Evolutionary conservation across 129 eudicot genomes (phyloP), one percentile per base, ranked within the genome.

Genomic region (Smallanthus sonchifolius): DNA sequence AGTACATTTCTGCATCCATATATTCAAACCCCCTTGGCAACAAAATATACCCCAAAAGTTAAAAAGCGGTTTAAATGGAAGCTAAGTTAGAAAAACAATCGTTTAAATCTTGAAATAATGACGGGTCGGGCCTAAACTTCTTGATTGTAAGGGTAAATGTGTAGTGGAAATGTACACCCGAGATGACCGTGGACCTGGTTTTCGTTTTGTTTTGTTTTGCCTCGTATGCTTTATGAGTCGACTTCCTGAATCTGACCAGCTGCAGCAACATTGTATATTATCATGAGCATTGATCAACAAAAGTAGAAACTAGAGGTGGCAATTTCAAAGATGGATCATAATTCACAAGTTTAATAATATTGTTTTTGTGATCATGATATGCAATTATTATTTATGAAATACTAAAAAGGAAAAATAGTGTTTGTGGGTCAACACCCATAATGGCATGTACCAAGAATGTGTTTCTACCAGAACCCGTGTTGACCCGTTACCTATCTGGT

Each of bases 181-280:
- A 49, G 44, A 9, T 72, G 36, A 34, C 74, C 7, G 4, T 37
- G 40, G 13, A 70, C 69, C 57, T 52, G 32, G 5, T 37, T 52
- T 52, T 63, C 3, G 28, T 54, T 66, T 30, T 11, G 4, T 47
- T 45, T 45, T 9, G 39, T 66, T 65, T 51, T 66, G 19, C 16
- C 44, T 11, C 10, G 37, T 51, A 30, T 19, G 49, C 42, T 16
- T 61, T 73, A 79, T 13, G 83, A n/a, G 67, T 72, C 70, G 14
- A 79, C 78, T 73, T 79, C 83, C 62, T 79, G 83, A 72, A 79
- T 35, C 78, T 79, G 78, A 40, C 83, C 83, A 79, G 16, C 83
- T 79, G 75, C 80, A 76, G 15, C 74, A 76, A 10, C 60, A 67
- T 44, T 47, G 37, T 66, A 67, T 10, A 40, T 14, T 40, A 30